Conservation (phyloP, 2,329 filamentous ascomycete species). For the Stachybotrys chlorohalonatus region DNA sequence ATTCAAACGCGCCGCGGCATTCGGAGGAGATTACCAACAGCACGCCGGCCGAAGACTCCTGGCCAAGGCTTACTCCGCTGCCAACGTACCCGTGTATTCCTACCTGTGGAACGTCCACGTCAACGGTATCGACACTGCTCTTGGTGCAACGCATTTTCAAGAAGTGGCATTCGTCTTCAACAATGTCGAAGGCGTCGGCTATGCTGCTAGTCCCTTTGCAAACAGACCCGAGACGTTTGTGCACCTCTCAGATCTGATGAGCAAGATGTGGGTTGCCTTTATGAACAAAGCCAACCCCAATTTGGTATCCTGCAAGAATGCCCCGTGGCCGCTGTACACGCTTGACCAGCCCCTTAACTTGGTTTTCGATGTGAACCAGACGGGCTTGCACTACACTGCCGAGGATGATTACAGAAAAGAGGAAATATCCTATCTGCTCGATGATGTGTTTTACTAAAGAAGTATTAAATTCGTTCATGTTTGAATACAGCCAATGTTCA, state of each 20-base stretch:
- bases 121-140: constrained; percentile 31
- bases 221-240: constrained; percentile 26
- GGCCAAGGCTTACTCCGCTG: constrained; percentile 40
- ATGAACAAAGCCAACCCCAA: constrained; percentile 24
- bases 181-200: constrained; percentile 37
- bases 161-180: constrained; percentile 17
- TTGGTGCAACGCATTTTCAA: constrained; percentile 15
- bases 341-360: constrained; percentile 31
- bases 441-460: constrained; percentile 9
- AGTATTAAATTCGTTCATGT: not conserved
- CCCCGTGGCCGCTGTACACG: constrained; percentile 34
- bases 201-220: constrained; percentile 24
- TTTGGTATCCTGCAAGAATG: constrained; percentile 10
- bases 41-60: constrained; percentile 44
- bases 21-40: constrained; percentile 44
- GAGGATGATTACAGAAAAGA: constrained; percentile 33
- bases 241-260: constrained; percentile 36
- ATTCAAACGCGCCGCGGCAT: constrained; percentile 46
- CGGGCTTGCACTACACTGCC: constrained; percentile 27
- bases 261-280: constrained; percentile 42
- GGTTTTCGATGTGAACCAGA: constrained; percentile 39
- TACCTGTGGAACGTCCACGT: constrained; percentile 46
- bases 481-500: no score
- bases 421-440: constrained; percentile 28
- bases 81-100: constrained; percentile 30